A percentile compares a stretch with the other conserved stretches of the same genome.
Evolutionary conservation across 2,329 filamentous ascomycete species (phyloP).

Genomic region (Eutypella sp.): DNA sequence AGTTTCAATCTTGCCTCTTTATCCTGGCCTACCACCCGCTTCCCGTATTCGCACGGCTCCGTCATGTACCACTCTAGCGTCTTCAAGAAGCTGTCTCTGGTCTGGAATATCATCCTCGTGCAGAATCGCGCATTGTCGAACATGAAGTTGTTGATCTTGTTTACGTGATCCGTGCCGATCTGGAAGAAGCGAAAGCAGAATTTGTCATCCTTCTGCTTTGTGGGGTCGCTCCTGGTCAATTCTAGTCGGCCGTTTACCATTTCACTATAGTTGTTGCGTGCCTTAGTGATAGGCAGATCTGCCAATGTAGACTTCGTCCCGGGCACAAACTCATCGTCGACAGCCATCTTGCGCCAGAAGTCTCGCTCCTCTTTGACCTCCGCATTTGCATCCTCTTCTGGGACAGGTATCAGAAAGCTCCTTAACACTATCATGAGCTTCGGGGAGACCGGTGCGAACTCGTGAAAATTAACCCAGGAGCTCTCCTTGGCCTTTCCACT

Average conservation of each 20-base stretch:
- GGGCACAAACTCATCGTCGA: slow-evolving; percentile 5
- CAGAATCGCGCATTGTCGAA: slow-evolving; percentile 21
- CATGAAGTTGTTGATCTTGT: slow-evolving; percentile 26
- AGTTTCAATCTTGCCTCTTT: slow-evolving; percentile 7
- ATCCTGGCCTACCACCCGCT: slow-evolving; percentile 8
- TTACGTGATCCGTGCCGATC: slow-evolving; percentile 18
- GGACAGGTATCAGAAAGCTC: slow-evolving; percentile 11
- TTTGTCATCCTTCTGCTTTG: slow-evolving; percentile 11
- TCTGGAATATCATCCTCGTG: slow-evolving; percentile 23
- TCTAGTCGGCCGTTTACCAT: slow-evolving; percentile 15
- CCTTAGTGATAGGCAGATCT: slow-evolving; percentile 24
- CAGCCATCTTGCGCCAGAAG: slow-evolving; percentile 1
- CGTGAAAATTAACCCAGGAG: slow-evolving; percentile 15
- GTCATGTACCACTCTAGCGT: slow-evolving; percentile 23
- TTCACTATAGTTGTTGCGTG: slow-evolving; percentile 21
- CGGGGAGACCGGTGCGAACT: slow-evolving; percentile 25
- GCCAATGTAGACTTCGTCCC: slow-evolving; percentile 14
- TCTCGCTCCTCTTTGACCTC: slow-evolving; percentile 6
- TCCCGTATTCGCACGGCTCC: slow-evolving; percentile 3
- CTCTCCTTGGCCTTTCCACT: slow-evolving; percentile 8
- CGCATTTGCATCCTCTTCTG: slow-evolving; percentile 15
- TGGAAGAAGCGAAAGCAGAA: slow-evolving; percentile 28
- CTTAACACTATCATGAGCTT: slow-evolving; percentile 24
- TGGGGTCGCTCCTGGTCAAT: slow-evolving; percentile 9
- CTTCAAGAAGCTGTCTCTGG: slow-evolving; percentile 10